These are phyloP conservation scores for Hypoxylon fragiforme DNA, from an alignment of 495 filamentous ascomycete genomes.

Conservation along the genomic window DNA sequence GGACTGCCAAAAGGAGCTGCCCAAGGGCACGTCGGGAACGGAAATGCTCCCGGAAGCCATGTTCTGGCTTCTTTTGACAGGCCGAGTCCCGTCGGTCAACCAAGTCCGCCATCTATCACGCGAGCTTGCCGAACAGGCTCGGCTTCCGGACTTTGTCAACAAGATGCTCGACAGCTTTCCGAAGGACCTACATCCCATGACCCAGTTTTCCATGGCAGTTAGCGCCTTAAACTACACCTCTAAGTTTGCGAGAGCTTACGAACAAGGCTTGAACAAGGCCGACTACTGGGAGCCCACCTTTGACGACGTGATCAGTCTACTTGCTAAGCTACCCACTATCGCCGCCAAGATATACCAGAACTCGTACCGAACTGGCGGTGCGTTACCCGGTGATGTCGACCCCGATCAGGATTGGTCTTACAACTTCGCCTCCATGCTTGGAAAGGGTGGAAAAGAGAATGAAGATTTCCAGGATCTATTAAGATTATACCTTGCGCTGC, in stretches of 20 bases:
- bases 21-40: constrained; percentile 90
- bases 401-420: constrained; percentile 91
- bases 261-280: constrained; percentile 83
- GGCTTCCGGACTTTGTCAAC: constrained; percentile 80
- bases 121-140: constrained; percentile 83
- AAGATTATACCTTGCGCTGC: constrained; percentile 89
- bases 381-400: constrained; percentile 77
- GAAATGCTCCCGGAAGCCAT: constrained; percentile 99
- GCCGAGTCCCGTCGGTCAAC: constrained; percentile 78
- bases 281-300: constrained; percentile 99
- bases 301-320: constrained; percentile 89
- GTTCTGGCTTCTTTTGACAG: constrained; percentile 98
- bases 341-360: constrained; percentile 97
- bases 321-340: constrained; percentile 95
- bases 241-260: constrained; percentile 90
- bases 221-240: constrained; percentile 91
- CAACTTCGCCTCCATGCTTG: constrained; percentile 96
- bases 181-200: constrained; percentile 91
- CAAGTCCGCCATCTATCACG: constrained; percentile 82
- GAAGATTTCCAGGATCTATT: constrained; percentile 95
- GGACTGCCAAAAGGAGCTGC: constrained; percentile 91
- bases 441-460: constrained; percentile 81
- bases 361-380: constrained; percentile 73
- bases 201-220: constrained; percentile 92
- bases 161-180: constrained; percentile 92